phyloP scores from a whole-genome alignment of 2,329 filamentous ascomycete species.

The Pseudogymnoascus sp. region DNA sequence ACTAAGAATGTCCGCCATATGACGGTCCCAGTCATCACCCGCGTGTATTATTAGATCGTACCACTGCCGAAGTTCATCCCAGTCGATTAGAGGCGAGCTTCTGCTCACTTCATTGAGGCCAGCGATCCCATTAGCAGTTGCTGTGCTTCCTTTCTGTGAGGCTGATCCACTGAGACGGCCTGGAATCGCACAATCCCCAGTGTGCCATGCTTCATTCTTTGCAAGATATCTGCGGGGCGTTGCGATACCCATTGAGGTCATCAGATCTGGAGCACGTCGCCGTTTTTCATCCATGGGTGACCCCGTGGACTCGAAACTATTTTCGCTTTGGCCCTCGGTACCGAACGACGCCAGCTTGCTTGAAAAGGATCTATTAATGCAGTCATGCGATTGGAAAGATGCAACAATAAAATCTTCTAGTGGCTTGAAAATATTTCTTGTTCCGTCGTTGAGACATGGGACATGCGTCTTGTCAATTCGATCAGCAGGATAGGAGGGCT shows the following conservation, averaged over 20 bases:
- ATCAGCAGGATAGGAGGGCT: background rate
- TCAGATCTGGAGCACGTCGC: slow-evolving; percentile 22
- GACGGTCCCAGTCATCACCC: slow-evolving; percentile 56
- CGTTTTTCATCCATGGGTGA: slow-evolving; percentile 29
- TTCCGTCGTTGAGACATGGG: slow-evolving; percentile 24
- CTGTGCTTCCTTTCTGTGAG: slow-evolving; percentile 25
- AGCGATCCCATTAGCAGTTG: background rate
- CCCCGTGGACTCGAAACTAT: slow-evolving; percentile 19
- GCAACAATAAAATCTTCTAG: slow-evolving; percentile 69
- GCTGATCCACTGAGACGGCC: slow-evolving; percentile 30
- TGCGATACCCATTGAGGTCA: slow-evolving; percentile 65
- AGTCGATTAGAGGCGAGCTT: slow-evolving; percentile 64
- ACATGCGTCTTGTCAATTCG: background rate
- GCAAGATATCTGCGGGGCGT: slow-evolving; percentile 66
- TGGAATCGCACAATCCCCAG: slow-evolving; percentile 43
- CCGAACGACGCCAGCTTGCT: slow-evolving; percentile 36
- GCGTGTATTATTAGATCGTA: slow-evolving; percentile 61
- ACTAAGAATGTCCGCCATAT: slow-evolving; percentile 47
- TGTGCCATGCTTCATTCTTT: slow-evolving; percentile 80
- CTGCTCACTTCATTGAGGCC: slow-evolving; percentile 39
- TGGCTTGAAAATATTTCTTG: slow-evolving; percentile 60
- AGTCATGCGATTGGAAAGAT: slow-evolving; percentile 61
- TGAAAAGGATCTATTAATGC: slow-evolving; percentile 70
- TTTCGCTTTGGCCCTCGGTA: slow-evolving; percentile 24
- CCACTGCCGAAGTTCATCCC: slow-evolving; percentile 64